Percentiles rank a stretch among this genome's conserved stretches.
Evolutionary conservation across 1,284 basidiomycete species (phyloP).

Genomic region (Tilletia walkeri): DNA sequence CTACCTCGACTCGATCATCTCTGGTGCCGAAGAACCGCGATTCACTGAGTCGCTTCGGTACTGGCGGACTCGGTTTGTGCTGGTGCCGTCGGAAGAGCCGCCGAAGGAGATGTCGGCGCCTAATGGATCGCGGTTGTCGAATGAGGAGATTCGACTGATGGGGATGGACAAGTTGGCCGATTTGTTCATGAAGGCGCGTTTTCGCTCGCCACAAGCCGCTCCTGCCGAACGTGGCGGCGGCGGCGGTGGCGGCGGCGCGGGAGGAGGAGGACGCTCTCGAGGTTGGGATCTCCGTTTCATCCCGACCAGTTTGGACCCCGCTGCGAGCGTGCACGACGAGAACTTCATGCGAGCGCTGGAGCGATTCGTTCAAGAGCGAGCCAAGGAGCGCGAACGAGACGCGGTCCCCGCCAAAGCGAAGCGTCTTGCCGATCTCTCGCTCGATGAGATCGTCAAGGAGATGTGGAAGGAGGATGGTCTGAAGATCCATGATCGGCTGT

Average conservation of each 20-base stretch:
- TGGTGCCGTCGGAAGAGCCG: conserved; percentile 77
- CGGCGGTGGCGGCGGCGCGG: no score
- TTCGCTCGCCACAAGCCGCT: conserved; percentile 26
- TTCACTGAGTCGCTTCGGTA: conserved; percentile 60
- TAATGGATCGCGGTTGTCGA: conserved; percentile 59
- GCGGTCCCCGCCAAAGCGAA: not conserved
- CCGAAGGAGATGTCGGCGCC: conserved; percentile 61
- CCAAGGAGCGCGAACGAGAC: conserved; percentile 9
- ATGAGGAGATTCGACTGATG: conserved; percentile 80
- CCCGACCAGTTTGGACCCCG: conserved; percentile 52
- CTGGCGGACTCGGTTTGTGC: conserved; percentile 91
- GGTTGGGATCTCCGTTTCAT: conserved; percentile 39
- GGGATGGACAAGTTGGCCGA: conserved; percentile 91
- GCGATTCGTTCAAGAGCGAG: conserved; percentile 26
- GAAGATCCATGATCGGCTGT: conserved; percentile 49
- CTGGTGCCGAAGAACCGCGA: conserved; percentile 50
- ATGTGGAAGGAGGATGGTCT: conserved; percentile 38
- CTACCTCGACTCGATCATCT: conserved; percentile 57
- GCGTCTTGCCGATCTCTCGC: not conserved
- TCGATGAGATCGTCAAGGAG: conserved; percentile 29
- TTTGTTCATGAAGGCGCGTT: conserved; percentile 62
- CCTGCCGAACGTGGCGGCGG: conserved; percentile 24
- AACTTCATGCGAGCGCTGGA: conserved; percentile 45
- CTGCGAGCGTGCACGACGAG: conserved; percentile 46
- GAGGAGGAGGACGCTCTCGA: not conserved